Conservation (phyloP, 176 grass and related monocot genomes). For the Calamus simplicifolius region DNA sequence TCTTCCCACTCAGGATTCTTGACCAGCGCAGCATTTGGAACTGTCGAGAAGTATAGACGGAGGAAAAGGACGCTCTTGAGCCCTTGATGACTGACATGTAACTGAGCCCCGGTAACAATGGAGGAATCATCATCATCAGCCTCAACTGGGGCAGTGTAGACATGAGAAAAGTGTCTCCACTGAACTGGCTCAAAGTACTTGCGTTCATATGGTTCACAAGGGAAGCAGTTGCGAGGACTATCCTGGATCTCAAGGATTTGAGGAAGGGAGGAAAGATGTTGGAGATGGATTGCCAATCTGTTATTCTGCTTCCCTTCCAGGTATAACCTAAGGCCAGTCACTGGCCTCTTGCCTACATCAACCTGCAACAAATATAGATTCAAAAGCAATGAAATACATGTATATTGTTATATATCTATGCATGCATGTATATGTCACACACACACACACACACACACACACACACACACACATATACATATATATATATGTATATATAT, state of each 20-base stretch:
- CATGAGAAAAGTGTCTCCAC: slow-evolving; percentile 86
- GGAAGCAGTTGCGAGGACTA: slow-evolving; percentile 29
- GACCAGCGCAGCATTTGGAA: slow-evolving; percentile 32
- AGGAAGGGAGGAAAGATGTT: slow-evolving; percentile 88
- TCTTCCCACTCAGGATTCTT: slow-evolving; percentile 77
- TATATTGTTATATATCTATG: too few relatives aligned
- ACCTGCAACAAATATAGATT: slow-evolving; percentile 42
- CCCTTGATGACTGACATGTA: slow-evolving; percentile 59
- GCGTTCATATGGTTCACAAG: slow-evolving; percentile 48
- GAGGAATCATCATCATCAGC: slow-evolving; percentile 56
- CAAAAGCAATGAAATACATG: too few relatives aligned
- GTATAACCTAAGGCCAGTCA: slow-evolving; percentile 75
- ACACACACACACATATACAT: too few relatives aligned
- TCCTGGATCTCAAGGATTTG: slow-evolving; percentile 72
- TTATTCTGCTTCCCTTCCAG: slow-evolving; percentile 93
- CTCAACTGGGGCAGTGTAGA: slow-evolving; percentile 89
- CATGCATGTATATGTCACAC: too few relatives aligned
- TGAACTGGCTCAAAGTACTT: slow-evolving; percentile 74
- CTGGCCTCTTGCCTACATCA: slow-evolving; percentile 75
- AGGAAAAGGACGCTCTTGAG: slow-evolving; percentile 91
- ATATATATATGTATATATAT: too few relatives aligned
- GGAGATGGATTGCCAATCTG: slow-evolving; percentile 83
- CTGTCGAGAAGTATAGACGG: slow-evolving; percentile 56
- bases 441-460: too few relatives aligned
- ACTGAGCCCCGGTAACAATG: slow-evolving; percentile 72